Evolutionary conservation across 257 asterid genomes (phyloP), one percentile per base, ranked within the genome.

Genomic region (Nicotiana tabacum): DNA sequence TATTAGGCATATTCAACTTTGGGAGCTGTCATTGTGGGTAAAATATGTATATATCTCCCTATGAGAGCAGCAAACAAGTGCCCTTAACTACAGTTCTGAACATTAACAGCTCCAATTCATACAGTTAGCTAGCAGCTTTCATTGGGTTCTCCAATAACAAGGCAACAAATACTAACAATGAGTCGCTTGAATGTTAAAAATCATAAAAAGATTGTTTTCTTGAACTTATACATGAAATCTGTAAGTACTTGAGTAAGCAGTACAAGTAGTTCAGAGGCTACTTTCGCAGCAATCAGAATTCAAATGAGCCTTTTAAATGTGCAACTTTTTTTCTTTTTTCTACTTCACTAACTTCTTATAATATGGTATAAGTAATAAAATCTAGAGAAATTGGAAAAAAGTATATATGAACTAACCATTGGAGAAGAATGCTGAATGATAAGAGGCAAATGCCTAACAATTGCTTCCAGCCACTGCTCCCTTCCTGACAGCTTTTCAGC

Each of bases 391-490:
- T 58, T 67, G 16, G 15, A 57, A 77, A 39, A 43, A 69, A 62
- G 66, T 80, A 66, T 77, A 15, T 21, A 64, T 51, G 56, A 85
- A 87, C 98, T 82, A 83, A 95, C 99, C 97, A 92, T 89, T 77
- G 93, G 87, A 70, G 98, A 94, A 88, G 95, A 87, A 90, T 95
- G 96, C 85, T 83, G 89, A 83, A 91, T 87, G 72, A 91, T 87
- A 62, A 87, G 84, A 84, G 97, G 98, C 92, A 95, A 86, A 86
- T 92, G 98, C 87, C 87, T 90, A 81, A 53, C 85, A 78, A 90
- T 91, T 82, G 94, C 93, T 91, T 95, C 97, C 88, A 83, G 81
- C 99, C 99, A 95, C 83, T 88, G 90, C 87, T 94, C 91, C 82
- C 88, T 87, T 80, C 97, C 99, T 77, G 85, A 78, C 18, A 56